These are phyloP conservation scores for Metrosideros polymorpha DNA, from an alignment of 441 rosid genomes.

Conservation along the genomic window DNA sequence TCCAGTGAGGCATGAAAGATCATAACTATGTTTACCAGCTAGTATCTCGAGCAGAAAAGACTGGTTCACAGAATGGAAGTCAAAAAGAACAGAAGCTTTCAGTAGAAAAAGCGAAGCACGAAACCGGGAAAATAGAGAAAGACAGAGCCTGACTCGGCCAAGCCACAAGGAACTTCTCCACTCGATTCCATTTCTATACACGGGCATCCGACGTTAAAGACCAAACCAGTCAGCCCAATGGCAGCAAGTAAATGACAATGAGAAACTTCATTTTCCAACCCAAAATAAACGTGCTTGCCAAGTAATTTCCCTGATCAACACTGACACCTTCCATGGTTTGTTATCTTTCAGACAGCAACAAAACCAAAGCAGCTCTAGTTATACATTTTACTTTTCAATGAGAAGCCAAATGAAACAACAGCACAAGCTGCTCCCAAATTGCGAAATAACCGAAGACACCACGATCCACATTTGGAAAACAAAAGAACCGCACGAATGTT, in stretches of 20 bases:
- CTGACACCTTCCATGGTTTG: background rate
- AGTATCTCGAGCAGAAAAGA: background rate
- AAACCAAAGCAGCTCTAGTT: background rate
- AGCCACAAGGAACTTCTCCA: background rate
- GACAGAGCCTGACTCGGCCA: background rate
- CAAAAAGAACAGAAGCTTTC: background rate
- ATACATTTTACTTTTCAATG: background rate
- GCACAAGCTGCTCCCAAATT: too few relatives aligned
- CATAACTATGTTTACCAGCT: background rate
- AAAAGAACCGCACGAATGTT: background rate
- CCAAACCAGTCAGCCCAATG: background rate
- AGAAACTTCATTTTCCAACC: background rate
- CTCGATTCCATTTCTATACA: background rate
- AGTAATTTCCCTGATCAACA: background rate
- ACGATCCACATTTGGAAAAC: background rate
- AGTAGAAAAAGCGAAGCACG: background rate
- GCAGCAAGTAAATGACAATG: background rate
- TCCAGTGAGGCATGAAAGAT: background rate
- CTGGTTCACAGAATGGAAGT: background rate
- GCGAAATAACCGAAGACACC: background rate
- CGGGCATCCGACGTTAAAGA: background rate
- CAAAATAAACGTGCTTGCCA: background rate
- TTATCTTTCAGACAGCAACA: background rate
- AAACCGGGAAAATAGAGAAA: background rate
- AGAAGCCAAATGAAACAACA: background rate